Evolutionary conservation across 495 filamentous ascomycete species (phyloP).

Genomic region (Niebla homalea): DNA sequence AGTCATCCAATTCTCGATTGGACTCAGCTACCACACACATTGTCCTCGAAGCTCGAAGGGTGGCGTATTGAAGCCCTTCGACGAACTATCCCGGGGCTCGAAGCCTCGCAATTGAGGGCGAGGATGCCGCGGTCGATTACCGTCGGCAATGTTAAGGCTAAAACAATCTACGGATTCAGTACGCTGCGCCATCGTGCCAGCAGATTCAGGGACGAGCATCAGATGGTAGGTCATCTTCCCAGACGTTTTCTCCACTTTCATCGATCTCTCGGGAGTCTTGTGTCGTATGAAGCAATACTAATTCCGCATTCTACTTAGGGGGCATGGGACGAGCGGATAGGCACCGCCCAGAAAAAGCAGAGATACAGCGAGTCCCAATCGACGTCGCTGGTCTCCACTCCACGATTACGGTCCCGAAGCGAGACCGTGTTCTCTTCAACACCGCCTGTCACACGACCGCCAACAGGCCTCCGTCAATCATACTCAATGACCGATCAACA

Average conservation of each 20-base stretch:
- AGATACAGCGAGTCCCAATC: neutral
- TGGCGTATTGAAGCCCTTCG: slow-evolving; percentile 1
- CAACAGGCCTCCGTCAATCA: no score
- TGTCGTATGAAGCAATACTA: no score
- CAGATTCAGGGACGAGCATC: slow-evolving; percentile 1
- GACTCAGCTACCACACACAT: slow-evolving; percentile 2
- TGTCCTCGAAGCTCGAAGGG: slow-evolving; percentile 6
- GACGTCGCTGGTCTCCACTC: no score
- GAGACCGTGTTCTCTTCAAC: no score
- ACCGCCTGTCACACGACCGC: no score
- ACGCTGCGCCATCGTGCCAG: slow-evolving; percentile 1
- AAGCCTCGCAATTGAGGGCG: slow-evolving; percentile 4
- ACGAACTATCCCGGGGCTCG: slow-evolving; percentile 4
- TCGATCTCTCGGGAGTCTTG: no score
- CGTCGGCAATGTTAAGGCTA: neutral
- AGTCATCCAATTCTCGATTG: slow-evolving; percentile 5
- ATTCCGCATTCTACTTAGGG: no score
- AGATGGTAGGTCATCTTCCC: no score
- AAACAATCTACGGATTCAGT: neutral
- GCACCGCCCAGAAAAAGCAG: neutral
- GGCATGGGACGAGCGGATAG: neutral
- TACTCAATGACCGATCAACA: no score
- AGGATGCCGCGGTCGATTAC: neutral
- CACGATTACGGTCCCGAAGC: no score
- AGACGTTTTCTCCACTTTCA: no score